Conservation (phyloP, 768 basidiomycete genomes). For the Trametopsis cervina region DNA sequence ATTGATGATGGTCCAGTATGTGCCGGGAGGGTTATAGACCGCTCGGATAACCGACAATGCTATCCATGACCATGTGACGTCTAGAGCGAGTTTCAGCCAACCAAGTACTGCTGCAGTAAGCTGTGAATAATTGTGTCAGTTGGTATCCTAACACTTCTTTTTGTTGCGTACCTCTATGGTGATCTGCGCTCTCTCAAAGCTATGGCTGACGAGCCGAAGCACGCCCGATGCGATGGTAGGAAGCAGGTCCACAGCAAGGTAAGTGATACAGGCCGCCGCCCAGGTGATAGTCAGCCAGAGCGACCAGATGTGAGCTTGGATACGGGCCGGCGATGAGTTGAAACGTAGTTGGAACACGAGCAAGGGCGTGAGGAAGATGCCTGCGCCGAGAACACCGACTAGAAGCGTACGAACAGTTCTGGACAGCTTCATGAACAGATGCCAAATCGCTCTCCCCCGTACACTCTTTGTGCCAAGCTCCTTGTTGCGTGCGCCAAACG, state of each 20-base stretch:
- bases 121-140: slow-evolving; percentile 25
- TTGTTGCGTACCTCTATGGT: slow-evolving; percentile 52
- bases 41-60: slow-evolving; percentile 55
- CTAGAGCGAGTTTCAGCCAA: slow-evolving; percentile 67
- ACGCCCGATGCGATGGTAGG: slow-evolving; percentile 49
- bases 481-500: slow-evolving; percentile 19
- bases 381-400: slow-evolving; percentile 50
- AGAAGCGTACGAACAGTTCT: slow-evolving; percentile 52
- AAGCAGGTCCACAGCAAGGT: slow-evolving; percentile 56
- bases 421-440: slow-evolving; percentile 61
- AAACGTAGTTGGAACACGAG: slow-evolving; percentile 64
- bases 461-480: slow-evolving; percentile 39
- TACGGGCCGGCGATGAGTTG: slow-evolving; percentile 35
- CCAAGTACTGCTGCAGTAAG: slow-evolving; percentile 59
- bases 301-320: slow-evolving; percentile 59
- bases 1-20: slow-evolving; percentile 64
- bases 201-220: slow-evolving; percentile 48
- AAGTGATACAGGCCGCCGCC: slow-evolving; percentile 55
- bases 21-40: slow-evolving; percentile 50
- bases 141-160: too few species aligned
- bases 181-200: slow-evolving; percentile 58
- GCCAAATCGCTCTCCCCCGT: slow-evolving; percentile 56
- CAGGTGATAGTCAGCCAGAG: slow-evolving; percentile 66
- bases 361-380: slow-evolving; percentile 61
- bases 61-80: slow-evolving; percentile 70